Conservation (phyloP, 202 grass and related monocot species). For the Digitaria exilis region DNA sequence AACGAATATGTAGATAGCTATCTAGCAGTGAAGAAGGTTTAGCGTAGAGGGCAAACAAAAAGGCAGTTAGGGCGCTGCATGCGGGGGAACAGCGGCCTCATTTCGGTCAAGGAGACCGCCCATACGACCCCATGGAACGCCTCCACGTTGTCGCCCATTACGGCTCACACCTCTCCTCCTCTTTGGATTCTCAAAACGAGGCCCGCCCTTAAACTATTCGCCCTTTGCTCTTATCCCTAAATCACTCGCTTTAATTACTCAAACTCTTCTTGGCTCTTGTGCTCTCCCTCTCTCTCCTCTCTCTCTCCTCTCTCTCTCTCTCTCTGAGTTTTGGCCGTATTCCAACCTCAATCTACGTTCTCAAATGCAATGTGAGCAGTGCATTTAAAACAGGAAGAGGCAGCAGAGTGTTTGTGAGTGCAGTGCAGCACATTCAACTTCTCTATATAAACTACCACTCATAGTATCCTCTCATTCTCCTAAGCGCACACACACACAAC, state of each 20-base stretch:
- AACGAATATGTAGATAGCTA: too few relatives aligned
- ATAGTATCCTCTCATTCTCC: constrained; percentile 42
- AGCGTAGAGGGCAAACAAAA: constrained; percentile 50
- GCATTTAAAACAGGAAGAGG: constrained; percentile 8
- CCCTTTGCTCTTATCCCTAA: constrained; percentile 42
- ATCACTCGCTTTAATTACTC: constrained; percentile 59
- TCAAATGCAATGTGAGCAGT: constrained; percentile 13
- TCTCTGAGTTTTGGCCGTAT: constrained; percentile 44
- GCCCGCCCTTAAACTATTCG: constrained; percentile 45
- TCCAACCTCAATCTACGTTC: constrained; percentile 32
- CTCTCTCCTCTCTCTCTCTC: not conserved
- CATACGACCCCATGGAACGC: constrained; percentile 46
- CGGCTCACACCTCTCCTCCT: not conserved
- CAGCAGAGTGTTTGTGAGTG: not conserved
- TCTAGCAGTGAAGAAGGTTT: constrained; percentile 31
- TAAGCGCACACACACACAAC: constrained; percentile 33
- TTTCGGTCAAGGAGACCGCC: constrained; percentile 70
- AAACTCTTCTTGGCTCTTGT: constrained; percentile 40
- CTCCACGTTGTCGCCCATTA: constrained; percentile 72
- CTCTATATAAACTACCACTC: constrained; percentile 46
- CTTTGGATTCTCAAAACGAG: constrained; percentile 48
- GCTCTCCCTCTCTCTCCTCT: not conserved
- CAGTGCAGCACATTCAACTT: constrained; percentile 26
- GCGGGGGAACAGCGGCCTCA: constrained; percentile 52
- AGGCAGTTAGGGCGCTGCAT: constrained; percentile 40